These are phyloP conservation scores for Davidsoniella eucalypti DNA, from an alignment of 2,329 filamentous ascomycete genomes.

Conservation along the genomic window DNA sequence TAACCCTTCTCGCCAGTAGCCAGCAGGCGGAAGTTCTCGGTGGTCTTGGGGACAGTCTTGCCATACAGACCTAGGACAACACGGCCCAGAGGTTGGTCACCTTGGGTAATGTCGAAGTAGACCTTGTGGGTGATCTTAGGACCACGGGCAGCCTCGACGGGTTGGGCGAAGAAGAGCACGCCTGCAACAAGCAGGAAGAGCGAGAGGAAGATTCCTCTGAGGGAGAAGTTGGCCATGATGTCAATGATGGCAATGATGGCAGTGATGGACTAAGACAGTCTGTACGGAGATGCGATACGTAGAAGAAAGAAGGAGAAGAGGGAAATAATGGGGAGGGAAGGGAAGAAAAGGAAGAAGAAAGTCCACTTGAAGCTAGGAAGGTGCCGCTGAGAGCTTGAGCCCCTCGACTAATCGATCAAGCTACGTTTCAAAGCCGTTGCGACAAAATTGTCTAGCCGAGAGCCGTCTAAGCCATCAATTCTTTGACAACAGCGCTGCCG, in stretches of 20 bases:
- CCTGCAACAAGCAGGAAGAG: constrained; percentile 60
- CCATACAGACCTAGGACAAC: constrained; percentile 74
- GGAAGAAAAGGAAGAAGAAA: neutral
- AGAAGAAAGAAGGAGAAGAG: constrained; percentile 12
- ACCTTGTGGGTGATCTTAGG: constrained; percentile 95
- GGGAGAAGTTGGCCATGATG: constrained; percentile 30
- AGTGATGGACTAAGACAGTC: neutral
- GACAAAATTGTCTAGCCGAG: no score
- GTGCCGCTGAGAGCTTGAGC: constrained; percentile 1
- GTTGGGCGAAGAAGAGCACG: constrained; percentile 60
- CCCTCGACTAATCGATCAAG: constrained; percentile 6
- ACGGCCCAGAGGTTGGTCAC: constrained; percentile 55
- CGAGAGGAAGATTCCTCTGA: constrained; percentile 55
- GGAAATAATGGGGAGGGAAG: constrained; percentile 12
- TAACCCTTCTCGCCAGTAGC: constrained; percentile 76
- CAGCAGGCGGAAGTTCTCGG: constrained; percentile 61
- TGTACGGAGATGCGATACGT: constrained; percentile 1
- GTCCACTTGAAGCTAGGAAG: neutral
- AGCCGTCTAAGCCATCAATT: no score
- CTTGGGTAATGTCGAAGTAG: constrained; percentile 70
- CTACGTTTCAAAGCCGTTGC: constrained; percentile 10
- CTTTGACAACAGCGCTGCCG: no score
- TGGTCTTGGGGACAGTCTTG: constrained; percentile 66
- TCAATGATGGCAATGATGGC: constrained; percentile 46
- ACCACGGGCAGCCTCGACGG: constrained; percentile 60